phyloP scores from a whole-genome alignment of 2,329 filamentous ascomycete genomes.

The Xylaria sp. region DNA sequence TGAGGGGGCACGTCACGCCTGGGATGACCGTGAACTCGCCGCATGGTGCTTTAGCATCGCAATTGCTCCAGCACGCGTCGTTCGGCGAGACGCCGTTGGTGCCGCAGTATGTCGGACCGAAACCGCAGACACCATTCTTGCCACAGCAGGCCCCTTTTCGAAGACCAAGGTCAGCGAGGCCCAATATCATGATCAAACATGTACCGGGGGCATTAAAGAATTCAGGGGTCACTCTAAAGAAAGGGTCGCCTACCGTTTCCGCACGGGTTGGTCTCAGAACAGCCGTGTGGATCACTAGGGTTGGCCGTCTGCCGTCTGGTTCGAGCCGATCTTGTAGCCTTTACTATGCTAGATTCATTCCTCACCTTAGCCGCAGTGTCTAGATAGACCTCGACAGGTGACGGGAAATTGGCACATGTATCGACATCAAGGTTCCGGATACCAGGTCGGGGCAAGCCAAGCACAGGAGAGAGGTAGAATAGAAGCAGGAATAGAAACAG shows the following conservation, averaged over 20 bases:
- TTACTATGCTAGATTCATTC: neutral
- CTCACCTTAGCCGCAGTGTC: constrained; percentile 12
- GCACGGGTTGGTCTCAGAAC: constrained; percentile 20
- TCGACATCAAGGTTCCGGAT: neutral
- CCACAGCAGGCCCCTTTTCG: constrained; percentile 28
- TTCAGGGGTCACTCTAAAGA: neutral
- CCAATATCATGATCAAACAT: too few species aligned
- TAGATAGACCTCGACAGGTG: constrained; percentile 14
- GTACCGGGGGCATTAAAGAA: too few species aligned
- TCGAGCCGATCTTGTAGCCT: neutral
- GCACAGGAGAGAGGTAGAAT: neutral
- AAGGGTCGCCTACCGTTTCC: constrained; percentile 33
- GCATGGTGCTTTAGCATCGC: constrained; percentile 51
- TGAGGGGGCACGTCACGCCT: constrained; percentile 50
- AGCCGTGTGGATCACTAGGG: constrained; percentile 14
- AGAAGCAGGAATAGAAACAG: neutral
- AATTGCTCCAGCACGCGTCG: constrained; percentile 49
- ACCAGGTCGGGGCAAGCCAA: neutral
- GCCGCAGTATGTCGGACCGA: constrained; percentile 38
- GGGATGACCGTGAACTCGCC: constrained; percentile 43
- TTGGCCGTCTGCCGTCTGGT: constrained; percentile 7
- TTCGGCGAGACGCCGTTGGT: constrained; percentile 43
- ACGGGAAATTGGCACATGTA: neutral
- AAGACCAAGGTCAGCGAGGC: too few species aligned
- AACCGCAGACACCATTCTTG: constrained; percentile 27